Conservation (phyloP, 2,329 filamentous ascomycete genomes). For the Penicillium psychrosexuale region DNA sequence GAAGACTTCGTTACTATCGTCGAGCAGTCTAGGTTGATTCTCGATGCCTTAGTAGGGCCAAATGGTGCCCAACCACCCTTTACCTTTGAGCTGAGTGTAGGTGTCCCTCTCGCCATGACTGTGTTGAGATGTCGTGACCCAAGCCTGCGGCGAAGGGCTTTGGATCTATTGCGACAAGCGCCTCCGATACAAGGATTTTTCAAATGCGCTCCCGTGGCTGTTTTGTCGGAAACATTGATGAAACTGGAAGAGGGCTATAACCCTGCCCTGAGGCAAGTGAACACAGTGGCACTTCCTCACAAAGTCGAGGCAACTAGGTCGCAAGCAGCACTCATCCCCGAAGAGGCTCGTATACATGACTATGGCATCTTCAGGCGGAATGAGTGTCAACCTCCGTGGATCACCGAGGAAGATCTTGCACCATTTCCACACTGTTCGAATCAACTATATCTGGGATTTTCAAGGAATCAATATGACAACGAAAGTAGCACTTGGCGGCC, state of each 20-base stretch:
- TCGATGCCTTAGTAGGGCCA: conserved; percentile 6
- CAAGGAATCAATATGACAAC: neutral
- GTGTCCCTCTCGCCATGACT: conserved; percentile 22
- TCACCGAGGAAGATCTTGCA: neutral
- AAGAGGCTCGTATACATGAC: conserved; percentile 25
- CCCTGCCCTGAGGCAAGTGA: neutral
- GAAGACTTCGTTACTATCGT: conserved; percentile 13
- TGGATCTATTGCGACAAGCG: conserved; percentile 18
- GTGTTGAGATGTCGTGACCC: conserved; percentile 26
- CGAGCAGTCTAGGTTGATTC: conserved; percentile 6
- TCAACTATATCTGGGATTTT: neutral
- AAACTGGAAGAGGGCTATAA: conserved; percentile 19
- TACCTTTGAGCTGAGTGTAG: conserved; percentile 24
- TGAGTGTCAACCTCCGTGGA: neutral
- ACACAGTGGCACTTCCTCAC: neutral
- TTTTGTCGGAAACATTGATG: conserved; percentile 19
- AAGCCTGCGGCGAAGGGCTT: conserved; percentile 19
- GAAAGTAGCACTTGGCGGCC: neutral
- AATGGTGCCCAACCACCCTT: conserved; percentile 19
- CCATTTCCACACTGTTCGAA: neutral
- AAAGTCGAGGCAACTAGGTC: too few relatives aligned
- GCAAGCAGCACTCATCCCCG: conserved; percentile 8
- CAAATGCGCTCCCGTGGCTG: conserved; percentile 19
- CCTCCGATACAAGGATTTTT: conserved; percentile 27
- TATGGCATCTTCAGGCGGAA: conserved; percentile 21